Conservation (phyloP, 768 basidiomycete genomes). For the Tulasnella sp. region DNA sequence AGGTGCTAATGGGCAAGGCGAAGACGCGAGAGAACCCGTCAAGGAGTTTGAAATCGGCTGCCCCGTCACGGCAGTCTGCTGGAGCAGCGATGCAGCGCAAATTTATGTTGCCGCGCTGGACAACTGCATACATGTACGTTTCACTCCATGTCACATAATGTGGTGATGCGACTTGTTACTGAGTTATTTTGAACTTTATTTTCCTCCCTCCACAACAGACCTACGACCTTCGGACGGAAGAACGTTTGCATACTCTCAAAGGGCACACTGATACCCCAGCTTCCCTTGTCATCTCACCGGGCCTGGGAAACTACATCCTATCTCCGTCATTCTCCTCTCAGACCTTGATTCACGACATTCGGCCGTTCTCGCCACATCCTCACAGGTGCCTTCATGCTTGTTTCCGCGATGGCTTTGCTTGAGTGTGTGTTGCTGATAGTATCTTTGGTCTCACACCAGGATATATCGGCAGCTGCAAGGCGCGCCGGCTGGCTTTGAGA, state of each 20-base stretch:
- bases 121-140: constrained; percentile 86
- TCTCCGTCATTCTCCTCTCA: constrained; percentile 87
- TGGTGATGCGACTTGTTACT: constrained; percentile 11
- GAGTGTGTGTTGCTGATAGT: constrained; percentile 15
- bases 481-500: constrained; percentile 91
- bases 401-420: not conserved
- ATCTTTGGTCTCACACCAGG: not conserved
- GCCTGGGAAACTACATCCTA: constrained; percentile 65
- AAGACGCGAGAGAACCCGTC: constrained; percentile 58
- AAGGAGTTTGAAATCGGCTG: constrained; percentile 76
- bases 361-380: constrained; percentile 83
- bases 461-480: constrained; percentile 32
- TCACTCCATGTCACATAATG: constrained; percentile 1
- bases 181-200: too few species aligned
- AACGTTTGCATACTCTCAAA: constrained; percentile 64
- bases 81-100: constrained; percentile 82
- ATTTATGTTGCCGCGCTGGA: constrained; percentile 89
- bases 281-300: constrained; percentile 84
- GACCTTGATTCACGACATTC: constrained; percentile 80
- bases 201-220: constrained; percentile 51
- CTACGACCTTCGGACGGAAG: constrained; percentile 79
- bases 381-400: constrained; percentile 27
- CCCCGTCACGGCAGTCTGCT: constrained; percentile 85
- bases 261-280: constrained; percentile 92
- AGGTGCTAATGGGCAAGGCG: constrained; percentile 44